Base-by-base conservation (phyloP, 2,329 filamentous ascomycete species). In the Cercospora sesami region DNA sequence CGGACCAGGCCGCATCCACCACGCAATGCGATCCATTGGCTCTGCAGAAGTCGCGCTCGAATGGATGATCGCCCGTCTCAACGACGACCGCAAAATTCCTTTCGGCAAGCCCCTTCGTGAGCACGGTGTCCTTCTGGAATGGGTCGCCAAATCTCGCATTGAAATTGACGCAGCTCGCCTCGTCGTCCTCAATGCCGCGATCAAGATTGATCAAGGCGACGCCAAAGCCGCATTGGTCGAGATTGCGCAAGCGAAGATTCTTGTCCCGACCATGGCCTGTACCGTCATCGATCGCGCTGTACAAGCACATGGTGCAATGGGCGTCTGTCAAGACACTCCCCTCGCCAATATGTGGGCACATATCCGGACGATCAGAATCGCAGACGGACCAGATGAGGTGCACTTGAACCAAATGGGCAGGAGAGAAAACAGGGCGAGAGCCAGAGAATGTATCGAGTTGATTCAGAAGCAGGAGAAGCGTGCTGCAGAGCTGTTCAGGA, bases 361-460 rank as follows among this genome's bases (percentile, higher is more conserved):
- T 39, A 75, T 74, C 39, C 71, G 77, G 30, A 78, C 77, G 45
- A 78, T 79, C 74, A 51, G 75, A 26, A 77, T 79, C 60, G 77
- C 78, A 0, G 95, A 99, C 80, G 95, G 95, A 0, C 95, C 95
- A 0, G 95, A 99, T 81, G 95, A 99, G 87, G 95, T 98, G 69
- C 95, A 96, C 80, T 81, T 94, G 72, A 84, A 92, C 79, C 92
- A 95, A 82, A 84, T 95, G 83, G 92, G 91, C 16, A 85, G 86
- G 73, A 93, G 93, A 73, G 92, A 95, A 85, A 94, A 93, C 79
- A 86, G 87, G 72, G 89, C 88, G 66, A 78, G 81, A 71, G 86
- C 85, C 73, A 62, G 63, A 30, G 68, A 72, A 59, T 77, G 71
- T 45, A 83, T 89, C 53, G 82, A 84, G 69, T 86, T 86, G 77